Conservation (phyloP, 345 rosid genomes). For the Moricandia moricandioides region DNA sequence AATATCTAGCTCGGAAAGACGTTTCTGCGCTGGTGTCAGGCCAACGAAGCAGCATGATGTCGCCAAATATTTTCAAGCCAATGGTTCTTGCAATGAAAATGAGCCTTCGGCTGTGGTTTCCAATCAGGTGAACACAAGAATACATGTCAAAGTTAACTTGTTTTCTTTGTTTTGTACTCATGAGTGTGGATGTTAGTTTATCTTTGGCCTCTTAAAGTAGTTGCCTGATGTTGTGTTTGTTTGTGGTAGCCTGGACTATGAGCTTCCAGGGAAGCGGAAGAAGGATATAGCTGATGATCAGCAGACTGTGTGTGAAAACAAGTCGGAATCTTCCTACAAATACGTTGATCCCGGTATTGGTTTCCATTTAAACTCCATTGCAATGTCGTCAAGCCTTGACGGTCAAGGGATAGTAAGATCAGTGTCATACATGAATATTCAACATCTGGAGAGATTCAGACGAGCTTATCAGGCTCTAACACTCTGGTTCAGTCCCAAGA, state of each 20-base stretch:
- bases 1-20: slow-evolving; percentile 45
- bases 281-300: slow-evolving; percentile 40
- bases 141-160: background rate
- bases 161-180: background rate
- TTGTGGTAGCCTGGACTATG: slow-evolving; percentile 66
- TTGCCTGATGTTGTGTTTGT: slow-evolving; percentile 16
- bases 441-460: slow-evolving; percentile 43
- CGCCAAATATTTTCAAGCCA: slow-evolving; percentile 9
- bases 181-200: background rate
- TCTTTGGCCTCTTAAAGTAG: background rate
- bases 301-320: slow-evolving; percentile 41
- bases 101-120: slow-evolving; percentile 13
- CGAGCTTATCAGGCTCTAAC: slow-evolving; percentile 41
- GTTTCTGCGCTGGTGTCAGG: slow-evolving; percentile 42
- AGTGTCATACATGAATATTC: slow-evolving; percentile 40
- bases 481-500: slow-evolving; percentile 41
- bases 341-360: slow-evolving; percentile 79
- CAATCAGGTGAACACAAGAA: slow-evolving; percentile 17
- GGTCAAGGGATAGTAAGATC: slow-evolving; percentile 41
- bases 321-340: slow-evolving; percentile 42
- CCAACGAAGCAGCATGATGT: slow-evolving; percentile 24
- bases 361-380: slow-evolving; percentile 83
- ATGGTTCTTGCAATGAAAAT: slow-evolving; percentile 12
- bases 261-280: slow-evolving; percentile 52
- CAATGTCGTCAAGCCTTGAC: slow-evolving; percentile 53